These are phyloP conservation scores for Casuarina cunninghamiana DNA, from an alignment of 306 rosid genomes.

Conservation along the genomic window DNA sequence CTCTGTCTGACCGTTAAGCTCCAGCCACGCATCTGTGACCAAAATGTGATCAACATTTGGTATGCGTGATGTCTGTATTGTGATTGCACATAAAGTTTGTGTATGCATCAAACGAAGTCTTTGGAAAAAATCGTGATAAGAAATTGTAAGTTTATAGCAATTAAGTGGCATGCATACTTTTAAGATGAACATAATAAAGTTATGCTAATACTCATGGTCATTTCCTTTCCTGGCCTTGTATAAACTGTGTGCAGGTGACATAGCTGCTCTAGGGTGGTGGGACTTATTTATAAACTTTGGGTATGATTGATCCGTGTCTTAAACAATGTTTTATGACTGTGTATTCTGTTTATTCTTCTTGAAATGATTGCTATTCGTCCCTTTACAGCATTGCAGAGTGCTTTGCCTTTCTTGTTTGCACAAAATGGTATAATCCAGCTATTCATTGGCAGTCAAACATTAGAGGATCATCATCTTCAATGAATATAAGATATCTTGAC, in stretches of 20 bases:
- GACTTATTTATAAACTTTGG: conserved; percentile 88
- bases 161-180: neutral
- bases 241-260: conserved; percentile 65
- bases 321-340: conserved; percentile 12
- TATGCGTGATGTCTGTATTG: neutral
- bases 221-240: conserved; percentile 16
- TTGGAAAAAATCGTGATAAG: neutral
- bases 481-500: conserved; percentile 58
- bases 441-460: conserved; percentile 67
- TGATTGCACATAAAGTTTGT: neutral
- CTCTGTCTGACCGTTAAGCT: neutral
- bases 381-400: conserved; percentile 88
- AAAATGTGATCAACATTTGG: neutral
- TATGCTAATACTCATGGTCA: conserved; percentile 1
- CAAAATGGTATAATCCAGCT: conserved; percentile 92
- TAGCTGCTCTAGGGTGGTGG: conserved; percentile 95
- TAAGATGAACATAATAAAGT: neutral
- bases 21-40: neutral
- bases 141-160: neutral
- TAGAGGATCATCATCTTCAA: conserved; percentile 63
- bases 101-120: neutral
- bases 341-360: conserved; percentile 17
- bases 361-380: conserved; percentile 26
- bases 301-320: conserved; percentile 40
- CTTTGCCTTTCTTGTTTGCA: conserved; percentile 94